Percentiles rank a stretch among this genome's conserved stretches.
These are phyloP conservation scores for Sporisorium sorghi DNA, from an alignment of 1,284 basidiomycete genomes.

Conservation along the genomic window DNA sequence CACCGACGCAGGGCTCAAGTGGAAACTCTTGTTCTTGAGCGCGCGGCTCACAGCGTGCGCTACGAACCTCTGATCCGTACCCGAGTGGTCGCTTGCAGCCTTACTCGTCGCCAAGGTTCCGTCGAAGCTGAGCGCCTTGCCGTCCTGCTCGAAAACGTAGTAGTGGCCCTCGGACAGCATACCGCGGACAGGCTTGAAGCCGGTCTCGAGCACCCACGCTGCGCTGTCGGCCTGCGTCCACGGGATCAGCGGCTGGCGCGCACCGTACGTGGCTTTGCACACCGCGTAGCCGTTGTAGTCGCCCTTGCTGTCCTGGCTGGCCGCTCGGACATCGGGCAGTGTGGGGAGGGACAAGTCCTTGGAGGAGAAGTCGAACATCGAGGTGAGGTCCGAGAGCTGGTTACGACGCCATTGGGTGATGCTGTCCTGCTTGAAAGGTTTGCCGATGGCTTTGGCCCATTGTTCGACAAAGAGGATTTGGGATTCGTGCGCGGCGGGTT, in stretches of 20 bases:
- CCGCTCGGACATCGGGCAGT: conserved; percentile 23
- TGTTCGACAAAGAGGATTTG: conserved; percentile 62
- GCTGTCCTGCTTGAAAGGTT: conserved; percentile 44
- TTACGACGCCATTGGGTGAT: conserved; percentile 57
- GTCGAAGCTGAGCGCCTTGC: conserved; percentile 35
- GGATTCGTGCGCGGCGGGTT: conserved; percentile 55
- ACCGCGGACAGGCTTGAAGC: conserved; percentile 56
- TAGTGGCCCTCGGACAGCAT: conserved; percentile 58
- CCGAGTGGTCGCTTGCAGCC: conserved; percentile 6
- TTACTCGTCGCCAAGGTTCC: background rate
- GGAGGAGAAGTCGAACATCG: conserved; percentile 59
- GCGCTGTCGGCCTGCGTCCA: conserved; percentile 6
- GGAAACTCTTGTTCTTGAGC: conserved; percentile 23
- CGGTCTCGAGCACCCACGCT: conserved; percentile 37
- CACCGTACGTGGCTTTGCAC: conserved; percentile 61
- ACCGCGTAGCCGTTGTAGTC: conserved; percentile 40
- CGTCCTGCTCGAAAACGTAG: conserved; percentile 45
- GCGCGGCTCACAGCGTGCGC: conserved; percentile 8
- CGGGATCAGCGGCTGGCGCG: conserved; percentile 6
- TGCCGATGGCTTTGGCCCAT: conserved; percentile 59
- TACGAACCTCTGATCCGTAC: conserved; percentile 12
- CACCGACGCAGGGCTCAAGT: conserved; percentile 6
- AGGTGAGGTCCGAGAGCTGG: conserved; percentile 56
- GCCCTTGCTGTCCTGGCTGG: conserved; percentile 33
- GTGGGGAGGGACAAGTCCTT: conserved; percentile 28